Base-by-base conservation (phyloP, 2,329 filamentous ascomycete species). In the Fusarium coffeatum region DNA sequence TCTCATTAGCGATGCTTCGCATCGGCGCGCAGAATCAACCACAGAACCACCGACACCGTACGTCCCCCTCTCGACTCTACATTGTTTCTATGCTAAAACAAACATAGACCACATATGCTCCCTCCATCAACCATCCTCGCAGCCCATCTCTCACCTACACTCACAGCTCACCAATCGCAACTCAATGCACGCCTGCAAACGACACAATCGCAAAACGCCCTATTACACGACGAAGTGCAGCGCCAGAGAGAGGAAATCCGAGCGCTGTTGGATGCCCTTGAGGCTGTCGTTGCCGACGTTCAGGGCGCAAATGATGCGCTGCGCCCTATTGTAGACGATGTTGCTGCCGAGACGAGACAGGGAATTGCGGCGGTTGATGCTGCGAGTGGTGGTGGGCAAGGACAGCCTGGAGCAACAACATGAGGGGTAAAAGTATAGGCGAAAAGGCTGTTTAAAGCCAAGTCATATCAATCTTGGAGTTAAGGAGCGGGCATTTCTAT, bases 141-240 rank as follows among this genome's bases (percentile, higher is more conserved):
- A 18, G 88, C 88, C 3, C 88, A 90, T 76, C 79, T 89, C 25
- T 77, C 80, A 8, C 86, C 87, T 1, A 81, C 86, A 54, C 82
- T 89, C 7, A 80, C 81, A 5, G 78, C 83, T 18, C 86, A 89
- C 74, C 85, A 85, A 57, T 84, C 83, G 4, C 84, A 85, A 71
- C 84, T 90, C 65, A 88, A 87, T 74, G 87, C 86, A 11, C 82
- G 81, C 48, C 80, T 90, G 34, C 85, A 87, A 73, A 88, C 86
- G 23, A 83, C 82, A 45, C 87, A 89, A 75, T 81, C 83, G 18
- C 83, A 86, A 72, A 91, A 91, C 75, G 84, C 85, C 16, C 80
- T 78, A 8, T 78, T 90, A 20, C 85, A 83, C 61, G 82, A 83
- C 45, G 83, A 84, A 56, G 81, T 90, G 15, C 78, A 79, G 53